Base-by-base conservation (phyloP, 306 rosid genomes). In the Luffa acutangula region DNA sequence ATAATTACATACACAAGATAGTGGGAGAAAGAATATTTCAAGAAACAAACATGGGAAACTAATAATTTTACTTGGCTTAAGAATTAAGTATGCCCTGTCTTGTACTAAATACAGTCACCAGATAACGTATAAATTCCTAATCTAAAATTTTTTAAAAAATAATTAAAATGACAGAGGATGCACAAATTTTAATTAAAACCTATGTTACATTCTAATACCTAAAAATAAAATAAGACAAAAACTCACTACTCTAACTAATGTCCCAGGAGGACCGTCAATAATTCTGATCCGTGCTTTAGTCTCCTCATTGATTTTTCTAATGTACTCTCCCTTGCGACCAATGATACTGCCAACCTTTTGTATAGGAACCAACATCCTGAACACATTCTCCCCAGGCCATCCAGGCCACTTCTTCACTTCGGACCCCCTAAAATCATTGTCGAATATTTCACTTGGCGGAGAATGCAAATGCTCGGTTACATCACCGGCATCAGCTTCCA, bases 351-450 rank as follows among this genome's bases (percentile, higher is more conserved):
- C 97, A 83, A 94, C 94, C 86, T 92, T 92, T 78, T 92, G 96
- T 0, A 92, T 93, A 39, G 97, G 98, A 75, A 94, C 98, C 80
- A 94, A 78, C 98, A 92, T 92, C 75, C 98, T 85, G 79, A 92
- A 94, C 78, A 94, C 97, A 75, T 90, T 92, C 85, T 94, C 97
- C 11, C 97, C 98, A 0, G 98, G 98, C 98, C 96, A 94, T 69
- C 98, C 98, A 0, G 94, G 98, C 98, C 98, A 94, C 82, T 88
- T 94, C 88, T 92, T 94, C 6, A 57, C 62, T 57, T 57, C 33
- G 62, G 62, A 54, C 17, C 60, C 60, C 18, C 25, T 54, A 54
- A 54, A n/a, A 18, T 54, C 60, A 17, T 54, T 17, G 5, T 54
- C 31, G 2, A 54, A 57, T 57, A n/a, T 57, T 57, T n/a, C 62